Evolutionary conservation across 2,329 filamentous ascomycete species (phyloP).

Genomic region (Colletotrichum sp.): DNA sequence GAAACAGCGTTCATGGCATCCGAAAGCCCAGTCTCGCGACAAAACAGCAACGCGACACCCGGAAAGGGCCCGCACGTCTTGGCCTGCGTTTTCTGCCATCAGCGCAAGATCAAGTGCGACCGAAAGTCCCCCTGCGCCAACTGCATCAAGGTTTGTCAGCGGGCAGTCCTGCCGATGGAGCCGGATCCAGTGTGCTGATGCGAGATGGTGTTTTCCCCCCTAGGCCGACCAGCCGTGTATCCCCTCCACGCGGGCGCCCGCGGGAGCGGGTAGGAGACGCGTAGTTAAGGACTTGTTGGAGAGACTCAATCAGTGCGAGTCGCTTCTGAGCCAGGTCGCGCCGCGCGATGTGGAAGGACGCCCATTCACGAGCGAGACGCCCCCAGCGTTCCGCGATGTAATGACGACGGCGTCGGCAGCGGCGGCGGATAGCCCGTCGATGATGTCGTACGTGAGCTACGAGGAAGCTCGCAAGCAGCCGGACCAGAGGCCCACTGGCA

Average conservation of each 20-base stretch:
- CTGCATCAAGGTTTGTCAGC: constrained; percentile 38
- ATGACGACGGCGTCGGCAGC: neutral
- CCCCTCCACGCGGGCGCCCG: constrained; percentile 6
- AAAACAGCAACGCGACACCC: neutral
- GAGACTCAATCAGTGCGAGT: constrained; percentile 10
- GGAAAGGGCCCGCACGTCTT: neutral
- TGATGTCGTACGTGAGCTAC: constrained; percentile 5
- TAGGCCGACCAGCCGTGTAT: constrained; percentile 17
- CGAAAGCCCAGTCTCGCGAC: neutral
- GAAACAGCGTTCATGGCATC: neutral
- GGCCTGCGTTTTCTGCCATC: constrained; percentile 61
- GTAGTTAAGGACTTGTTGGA: constrained; percentile 3
- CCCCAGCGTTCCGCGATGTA: neutral
- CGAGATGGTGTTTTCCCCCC: constrained; percentile 41
- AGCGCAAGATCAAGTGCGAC: constrained; percentile 68
- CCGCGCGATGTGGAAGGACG: constrained; percentile 2
- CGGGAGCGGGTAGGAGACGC: neutral
- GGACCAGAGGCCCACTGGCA: constrained; percentile 35
- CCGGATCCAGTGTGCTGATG: constrained; percentile 48
- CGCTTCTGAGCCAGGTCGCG: constrained; percentile 3
- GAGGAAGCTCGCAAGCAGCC: constrained; percentile 3
- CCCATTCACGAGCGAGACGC: neutral
- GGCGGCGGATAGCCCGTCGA: neutral
- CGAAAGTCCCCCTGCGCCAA: constrained; percentile 61
- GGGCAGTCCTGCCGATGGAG: neutral